A percentile compares a stretch with the other conserved stretches of the same genome.
Evolutionary conservation across 495 filamentous ascomycete genomes (phyloP).

Genomic region (Evansstolkia leycettana): DNA sequence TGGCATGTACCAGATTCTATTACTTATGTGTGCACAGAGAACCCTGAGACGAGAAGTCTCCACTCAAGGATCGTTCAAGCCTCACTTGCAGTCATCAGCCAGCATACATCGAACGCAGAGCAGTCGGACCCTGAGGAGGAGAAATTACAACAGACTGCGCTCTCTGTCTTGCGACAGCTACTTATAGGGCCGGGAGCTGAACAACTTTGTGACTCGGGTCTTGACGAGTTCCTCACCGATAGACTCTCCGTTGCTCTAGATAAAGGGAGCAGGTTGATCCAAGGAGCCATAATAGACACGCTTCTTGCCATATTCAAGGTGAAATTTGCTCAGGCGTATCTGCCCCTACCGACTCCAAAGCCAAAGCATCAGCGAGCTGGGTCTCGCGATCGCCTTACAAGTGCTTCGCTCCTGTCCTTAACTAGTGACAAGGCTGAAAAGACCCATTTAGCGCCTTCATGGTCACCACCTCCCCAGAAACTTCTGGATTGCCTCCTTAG

Average conservation of each 20-base stretch:
- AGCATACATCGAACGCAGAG: slow-evolving; percentile 4
- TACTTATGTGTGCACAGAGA: slow-evolving; percentile 12
- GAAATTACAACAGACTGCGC: slow-evolving; percentile 51
- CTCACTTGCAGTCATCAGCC: slow-evolving; percentile 20
- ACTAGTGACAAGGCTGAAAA: slow-evolving; percentile 36
- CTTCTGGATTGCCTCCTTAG: slow-evolving; percentile 72
- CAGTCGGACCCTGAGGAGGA: slow-evolving; percentile 19
- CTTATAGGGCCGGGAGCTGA: slow-evolving; percentile 58
- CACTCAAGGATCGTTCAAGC: slow-evolving; percentile 28
- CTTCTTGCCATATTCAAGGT: slow-evolving; percentile 59
- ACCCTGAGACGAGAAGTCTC: slow-evolving; percentile 18
- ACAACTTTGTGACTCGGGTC: slow-evolving; percentile 50
- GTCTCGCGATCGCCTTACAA: slow-evolving; percentile 34
- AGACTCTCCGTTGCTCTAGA: slow-evolving; percentile 52
- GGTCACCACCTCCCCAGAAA: slow-evolving; percentile 52
- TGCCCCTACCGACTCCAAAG: slow-evolving; percentile 22
- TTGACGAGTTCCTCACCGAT: slow-evolving; percentile 63
- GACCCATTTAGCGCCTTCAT: slow-evolving; percentile 10
- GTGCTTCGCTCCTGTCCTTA: slow-evolving; percentile 35
- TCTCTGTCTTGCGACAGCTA: slow-evolving; percentile 64
- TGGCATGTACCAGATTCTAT: neutral
- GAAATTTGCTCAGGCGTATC: slow-evolving; percentile 37
- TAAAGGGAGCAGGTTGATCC: slow-evolving; percentile 37
- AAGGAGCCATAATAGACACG: slow-evolving; percentile 64
- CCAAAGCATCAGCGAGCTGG: slow-evolving; percentile 28